Conservation (phyloP, 2,329 filamentous ascomycete species). For the Plenodomus tracheiphilus region DNA sequence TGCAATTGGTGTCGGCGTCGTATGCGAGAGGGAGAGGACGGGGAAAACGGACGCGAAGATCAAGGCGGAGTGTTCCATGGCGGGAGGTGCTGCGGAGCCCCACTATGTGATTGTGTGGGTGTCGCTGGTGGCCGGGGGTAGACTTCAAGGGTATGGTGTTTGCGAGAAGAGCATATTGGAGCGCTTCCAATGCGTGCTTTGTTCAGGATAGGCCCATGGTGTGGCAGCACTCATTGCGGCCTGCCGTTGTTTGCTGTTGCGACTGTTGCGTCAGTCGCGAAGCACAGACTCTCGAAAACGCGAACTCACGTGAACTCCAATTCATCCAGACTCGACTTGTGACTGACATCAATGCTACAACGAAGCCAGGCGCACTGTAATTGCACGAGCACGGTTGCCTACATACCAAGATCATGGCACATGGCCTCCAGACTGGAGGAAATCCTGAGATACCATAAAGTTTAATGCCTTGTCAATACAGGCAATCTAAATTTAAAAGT, state of each 20-base stretch:
- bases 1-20: conserved; percentile 49
- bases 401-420: too few species aligned
- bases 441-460: not conserved
- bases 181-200: not conserved
- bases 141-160: not conserved
- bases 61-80: conserved; percentile 41
- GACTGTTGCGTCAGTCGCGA: not conserved
- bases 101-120: conserved; percentile 4
- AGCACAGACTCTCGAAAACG: not conserved
- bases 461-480: not conserved
- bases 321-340: not conserved
- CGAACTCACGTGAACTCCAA: conserved; percentile 1
- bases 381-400: too few species aligned
- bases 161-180: not conserved
- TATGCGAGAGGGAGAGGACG: conserved; percentile 44
- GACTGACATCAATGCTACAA: too few species aligned
- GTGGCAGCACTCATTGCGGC: not conserved
- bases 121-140: not conserved
- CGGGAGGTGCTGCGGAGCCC: conserved; percentile 23
- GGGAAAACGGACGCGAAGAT: conserved; percentile 53
- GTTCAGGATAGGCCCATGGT: not conserved
- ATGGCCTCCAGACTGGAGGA: too few species aligned
- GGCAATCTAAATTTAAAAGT: not conserved
- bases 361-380: too few species aligned
- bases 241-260: not conserved